Evolutionary conservation across 148 eudicot species (phyloP).

Genomic region (Silene uniflora): DNA sequence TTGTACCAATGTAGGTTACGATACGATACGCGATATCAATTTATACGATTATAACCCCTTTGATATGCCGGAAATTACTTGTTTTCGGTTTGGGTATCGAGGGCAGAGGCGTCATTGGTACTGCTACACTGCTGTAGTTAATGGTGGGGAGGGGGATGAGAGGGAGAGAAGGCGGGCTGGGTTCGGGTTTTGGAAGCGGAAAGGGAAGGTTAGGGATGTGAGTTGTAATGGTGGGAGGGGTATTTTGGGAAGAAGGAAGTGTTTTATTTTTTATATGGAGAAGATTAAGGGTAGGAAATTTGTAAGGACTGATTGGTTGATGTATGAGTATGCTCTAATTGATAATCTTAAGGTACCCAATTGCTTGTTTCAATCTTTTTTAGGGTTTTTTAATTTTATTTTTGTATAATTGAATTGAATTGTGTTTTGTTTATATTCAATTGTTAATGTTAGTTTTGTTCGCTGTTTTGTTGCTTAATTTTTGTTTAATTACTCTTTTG

Average conservation of each 20-base stretch:
- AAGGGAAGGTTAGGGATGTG: conserved; percentile 42
- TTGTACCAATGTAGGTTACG: background rate
- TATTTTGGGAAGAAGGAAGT: conserved; percentile 46
- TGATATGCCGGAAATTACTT: conserved; percentile 41
- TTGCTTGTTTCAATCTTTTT: background rate
- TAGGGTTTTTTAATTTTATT: background rate
- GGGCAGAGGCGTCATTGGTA: conserved; percentile 56
- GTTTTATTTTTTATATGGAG: conserved; percentile 42
- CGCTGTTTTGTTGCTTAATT: no score
- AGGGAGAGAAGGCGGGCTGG: conserved; percentile 31
- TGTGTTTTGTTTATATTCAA: no score
- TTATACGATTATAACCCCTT: conserved; percentile 40
- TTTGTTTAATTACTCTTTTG: no score
- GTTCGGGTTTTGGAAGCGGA: conserved; percentile 47
- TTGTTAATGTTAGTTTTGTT: no score
- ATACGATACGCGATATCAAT: conserved; percentile 37
- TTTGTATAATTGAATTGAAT: no score
- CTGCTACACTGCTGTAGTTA: conserved; percentile 31
- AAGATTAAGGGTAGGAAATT: conserved; percentile 15
- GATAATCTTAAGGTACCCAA: conserved; percentile 31
- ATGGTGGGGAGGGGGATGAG: conserved; percentile 7
- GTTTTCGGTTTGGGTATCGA: conserved; percentile 42
- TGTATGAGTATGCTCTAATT: conserved; percentile 57
- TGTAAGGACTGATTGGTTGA: conserved; percentile 42
- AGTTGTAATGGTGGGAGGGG: conserved; percentile 31